Conservation (phyloP, 1,284 basidiomycete species). For the Cryptococcus sp. region DNA sequence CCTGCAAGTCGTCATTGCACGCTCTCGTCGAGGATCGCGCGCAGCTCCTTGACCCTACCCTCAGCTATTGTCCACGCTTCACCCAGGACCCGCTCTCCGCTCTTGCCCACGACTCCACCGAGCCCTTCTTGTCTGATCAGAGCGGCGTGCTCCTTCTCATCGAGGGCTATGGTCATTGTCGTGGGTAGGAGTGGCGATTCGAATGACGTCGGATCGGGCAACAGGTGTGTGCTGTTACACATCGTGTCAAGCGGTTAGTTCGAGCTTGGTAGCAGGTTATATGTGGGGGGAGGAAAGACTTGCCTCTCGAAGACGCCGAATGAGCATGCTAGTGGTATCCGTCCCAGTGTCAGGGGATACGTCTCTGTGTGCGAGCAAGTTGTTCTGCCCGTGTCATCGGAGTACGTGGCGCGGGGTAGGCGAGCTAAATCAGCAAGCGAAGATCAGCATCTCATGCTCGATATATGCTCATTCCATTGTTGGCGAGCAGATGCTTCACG, state of each 20-base stretch:
- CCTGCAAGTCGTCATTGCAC: background rate
- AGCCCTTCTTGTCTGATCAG: slow-evolving; percentile 60
- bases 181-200: slow-evolving; percentile 82
- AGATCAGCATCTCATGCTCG: background rate
- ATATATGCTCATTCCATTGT: background rate
- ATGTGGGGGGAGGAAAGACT: slow-evolving; percentile 43
- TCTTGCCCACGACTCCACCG: slow-evolving; percentile 58
- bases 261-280: background rate
- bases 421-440: slow-evolving; percentile 58
- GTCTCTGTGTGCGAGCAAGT: slow-evolving; percentile 64
- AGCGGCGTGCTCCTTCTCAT: slow-evolving; percentile 60
- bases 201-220: slow-evolving; percentile 84
- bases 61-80: slow-evolving; percentile 44
- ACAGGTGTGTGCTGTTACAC: slow-evolving; percentile 58
- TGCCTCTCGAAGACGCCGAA: slow-evolving; percentile 84
- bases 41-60: slow-evolving; percentile 35
- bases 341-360: slow-evolving; percentile 55
- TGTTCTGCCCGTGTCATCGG: slow-evolving; percentile 68
- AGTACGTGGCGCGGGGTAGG: slow-evolving; percentile 71
- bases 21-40: slow-evolving; percentile 27
- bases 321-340: slow-evolving; percentile 65
- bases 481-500: background rate
- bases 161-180: slow-evolving; percentile 66
- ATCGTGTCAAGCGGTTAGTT: slow-evolving; percentile 1
- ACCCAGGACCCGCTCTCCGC: slow-evolving; percentile 37